These are phyloP conservation scores for Sclerotiophoma versabilis DNA, from an alignment of 2,329 filamentous ascomycete genomes.

Conservation along the genomic window DNA sequence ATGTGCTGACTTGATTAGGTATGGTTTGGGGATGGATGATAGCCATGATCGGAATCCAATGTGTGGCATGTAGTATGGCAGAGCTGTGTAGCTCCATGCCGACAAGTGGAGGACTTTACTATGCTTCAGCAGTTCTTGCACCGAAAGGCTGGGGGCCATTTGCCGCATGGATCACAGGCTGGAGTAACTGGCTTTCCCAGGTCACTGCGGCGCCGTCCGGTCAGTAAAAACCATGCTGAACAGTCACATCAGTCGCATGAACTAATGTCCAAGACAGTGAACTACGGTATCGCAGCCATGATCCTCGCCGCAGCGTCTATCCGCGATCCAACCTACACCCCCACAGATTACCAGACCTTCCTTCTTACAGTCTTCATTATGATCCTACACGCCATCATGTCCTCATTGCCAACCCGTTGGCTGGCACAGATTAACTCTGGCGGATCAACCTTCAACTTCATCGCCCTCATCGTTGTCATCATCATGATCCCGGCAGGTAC, in stretches of 20 bases:
- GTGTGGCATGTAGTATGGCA: conserved; percentile 70
- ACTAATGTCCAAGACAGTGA: conserved; percentile 52
- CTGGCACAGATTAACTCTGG: conserved; percentile 74
- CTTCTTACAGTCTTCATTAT: conserved; percentile 72
- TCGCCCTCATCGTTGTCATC: conserved; percentile 69
- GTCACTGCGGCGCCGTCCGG: conserved; percentile 69
- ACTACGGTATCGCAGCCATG: conserved; percentile 73
- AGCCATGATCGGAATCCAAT: conserved; percentile 75
- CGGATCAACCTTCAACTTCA: conserved; percentile 74
- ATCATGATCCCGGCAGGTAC: conserved; percentile 72
- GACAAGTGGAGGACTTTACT: conserved; percentile 75
- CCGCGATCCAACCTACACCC: conserved; percentile 68
- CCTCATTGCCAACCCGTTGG: conserved; percentile 74
- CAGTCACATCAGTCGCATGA: neutral
- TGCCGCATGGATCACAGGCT: conserved; percentile 72
- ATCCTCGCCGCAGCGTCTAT: conserved; percentile 75
- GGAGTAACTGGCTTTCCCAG: conserved; percentile 74
- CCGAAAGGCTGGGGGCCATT: conserved; percentile 70
- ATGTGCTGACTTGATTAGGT: conserved; percentile 49
- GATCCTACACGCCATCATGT: conserved; percentile 71
- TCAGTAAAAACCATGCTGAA: conserved; percentile 16
- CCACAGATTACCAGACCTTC: conserved; percentile 71
- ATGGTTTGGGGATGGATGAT: conserved; percentile 82
- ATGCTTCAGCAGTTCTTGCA: conserved; percentile 74
- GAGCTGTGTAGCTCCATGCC: conserved; percentile 78